A percentile compares a stretch with the other conserved stretches of the same genome.
These are phyloP conservation scores for Ceratocystis diversiconidia DNA, from an alignment of 2,329 filamentous ascomycete genomes.

Conservation along the genomic window DNA sequence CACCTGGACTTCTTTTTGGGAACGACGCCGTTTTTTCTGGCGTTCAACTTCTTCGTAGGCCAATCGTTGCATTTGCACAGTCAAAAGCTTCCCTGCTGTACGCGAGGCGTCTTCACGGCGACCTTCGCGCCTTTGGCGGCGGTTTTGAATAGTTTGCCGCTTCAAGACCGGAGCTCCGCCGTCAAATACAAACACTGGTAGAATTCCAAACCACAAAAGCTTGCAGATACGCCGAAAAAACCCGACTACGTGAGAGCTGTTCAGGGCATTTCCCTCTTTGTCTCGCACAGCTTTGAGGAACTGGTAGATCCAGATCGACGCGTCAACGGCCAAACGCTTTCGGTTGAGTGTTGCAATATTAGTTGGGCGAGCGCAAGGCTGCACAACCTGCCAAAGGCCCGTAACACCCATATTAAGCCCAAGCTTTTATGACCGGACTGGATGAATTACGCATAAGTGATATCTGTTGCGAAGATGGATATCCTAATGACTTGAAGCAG, in stretches of 20 bases:
- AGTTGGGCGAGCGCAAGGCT: conserved; percentile 87
- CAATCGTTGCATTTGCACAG: conserved; percentile 81
- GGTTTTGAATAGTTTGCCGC: conserved; percentile 68
- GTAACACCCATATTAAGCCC: conserved; percentile 76
- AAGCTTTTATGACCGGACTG: not conserved
- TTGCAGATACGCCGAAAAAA: conserved; percentile 99
- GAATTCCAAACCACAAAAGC: conserved; percentile 88
- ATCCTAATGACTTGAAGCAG: not conserved
- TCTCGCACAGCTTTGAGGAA: conserved; percentile 97
- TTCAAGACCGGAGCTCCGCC: conserved; percentile 86
- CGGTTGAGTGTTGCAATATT: conserved; percentile 93
- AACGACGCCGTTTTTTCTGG: conserved; percentile 28
- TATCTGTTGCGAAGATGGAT: not conserved
- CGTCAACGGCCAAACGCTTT: conserved; percentile 91
- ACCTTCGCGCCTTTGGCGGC: conserved; percentile 71
- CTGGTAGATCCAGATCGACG: conserved; percentile 99
- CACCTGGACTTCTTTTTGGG: conserved; percentile 30
- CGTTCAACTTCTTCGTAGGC: conserved; percentile 73
- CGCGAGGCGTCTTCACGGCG: conserved; percentile 81
- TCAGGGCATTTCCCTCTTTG: conserved; percentile 91
- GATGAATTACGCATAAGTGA: not conserved
- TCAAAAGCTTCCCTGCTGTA: conserved; percentile 81
- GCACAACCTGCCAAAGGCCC: conserved; percentile 89
- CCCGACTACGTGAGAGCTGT: conserved; percentile 89
- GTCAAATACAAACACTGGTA: conserved; percentile 95